Evolutionary conservation across 495 filamentous ascomycete genomes (phyloP), one percentile per base, ranked within the genome.

Genomic region (Hamigera avellanea): DNA sequence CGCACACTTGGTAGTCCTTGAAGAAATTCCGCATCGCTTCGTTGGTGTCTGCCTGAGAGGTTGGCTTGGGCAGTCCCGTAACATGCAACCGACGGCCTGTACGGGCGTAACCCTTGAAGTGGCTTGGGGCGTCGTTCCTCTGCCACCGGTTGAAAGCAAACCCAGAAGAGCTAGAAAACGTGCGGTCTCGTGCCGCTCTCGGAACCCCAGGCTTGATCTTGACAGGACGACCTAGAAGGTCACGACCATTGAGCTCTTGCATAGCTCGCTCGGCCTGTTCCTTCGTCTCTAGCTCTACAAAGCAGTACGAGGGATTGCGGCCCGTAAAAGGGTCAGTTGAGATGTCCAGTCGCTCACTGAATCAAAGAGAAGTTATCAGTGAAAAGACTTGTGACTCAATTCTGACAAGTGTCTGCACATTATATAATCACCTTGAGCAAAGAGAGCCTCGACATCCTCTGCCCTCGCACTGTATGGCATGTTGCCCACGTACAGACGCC

Each of bases 221-320:
- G 19, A 75, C 45, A 23, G 61, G 52, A 3, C 73, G 62, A 23
- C 62, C 59, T 15, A 64, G 59, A 14, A 72, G 34, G 0, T 48
- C 29, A 18, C 52, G 44, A 19, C 70, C 73, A 35, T 66, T 55
- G 8, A 74, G 54, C 8, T 55, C 38, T 9, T 44, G 39, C 46
- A 73, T 70, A 10, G 69, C 69, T 1, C 37, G 39, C 2, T 65
- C 56, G 5, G 73, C 73, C 6, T 59, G 46, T 9, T 64, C 61
- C 23, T 49, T 49, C 12, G 54, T 57, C 5, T 43, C 36, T 36
- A 76, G 67, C 43, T 76, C 71, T 26, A 75, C 62, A 37, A 76
- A 76, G 52, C 73, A 78, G 50, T 75, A 76, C 7, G 69, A 72
- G 5, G 71, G 71, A 44, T 76, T 78, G 16, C 70, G 41, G 14